These are phyloP conservation scores for Claviceps sp. DNA, from an alignment of 2,329 filamentous ascomycete species.

Conservation along the genomic window DNA sequence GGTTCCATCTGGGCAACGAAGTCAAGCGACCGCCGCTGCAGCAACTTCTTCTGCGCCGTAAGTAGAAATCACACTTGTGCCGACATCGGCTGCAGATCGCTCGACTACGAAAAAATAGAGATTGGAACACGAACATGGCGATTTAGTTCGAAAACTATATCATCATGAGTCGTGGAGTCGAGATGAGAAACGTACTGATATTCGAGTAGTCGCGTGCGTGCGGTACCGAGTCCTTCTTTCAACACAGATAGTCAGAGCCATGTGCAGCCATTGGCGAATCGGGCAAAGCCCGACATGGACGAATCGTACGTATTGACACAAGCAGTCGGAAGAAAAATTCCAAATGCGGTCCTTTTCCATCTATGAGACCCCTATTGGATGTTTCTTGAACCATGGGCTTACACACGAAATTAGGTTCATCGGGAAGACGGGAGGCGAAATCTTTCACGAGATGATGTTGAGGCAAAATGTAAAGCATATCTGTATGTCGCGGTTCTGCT, in stretches of 20 bases:
- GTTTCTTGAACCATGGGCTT: too few relatives aligned
- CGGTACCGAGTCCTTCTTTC: constrained; percentile 50
- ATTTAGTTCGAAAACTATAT: background rate
- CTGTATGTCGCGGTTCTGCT: constrained; percentile 46
- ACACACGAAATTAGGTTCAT: constrained; percentile 50
- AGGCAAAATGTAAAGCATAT: constrained; percentile 84
- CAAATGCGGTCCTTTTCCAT: too few relatives aligned
- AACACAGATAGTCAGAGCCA: constrained; percentile 40
- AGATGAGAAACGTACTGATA: background rate
- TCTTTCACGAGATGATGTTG: constrained; percentile 99
- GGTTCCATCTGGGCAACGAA: constrained; percentile 28
- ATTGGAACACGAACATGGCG: background rate
- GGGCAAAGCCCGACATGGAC: constrained; percentile 52
- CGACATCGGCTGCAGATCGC: constrained; percentile 6
- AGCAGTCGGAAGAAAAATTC: background rate
- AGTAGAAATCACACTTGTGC: constrained; percentile 18
- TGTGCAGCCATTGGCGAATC: constrained; percentile 56
- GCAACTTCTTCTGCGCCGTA: constrained; percentile 36
- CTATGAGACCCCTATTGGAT: too few relatives aligned
- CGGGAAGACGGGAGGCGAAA: constrained; percentile 87
- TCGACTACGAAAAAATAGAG: background rate
- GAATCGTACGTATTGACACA: constrained; percentile 54
- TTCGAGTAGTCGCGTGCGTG: constrained; percentile 29
- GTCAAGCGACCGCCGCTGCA: constrained; percentile 34
- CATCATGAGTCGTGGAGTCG: too few relatives aligned